Evolutionary conservation across 306 rosid species (phyloP).

Genomic region (Cucurbita argyrosperma): DNA sequence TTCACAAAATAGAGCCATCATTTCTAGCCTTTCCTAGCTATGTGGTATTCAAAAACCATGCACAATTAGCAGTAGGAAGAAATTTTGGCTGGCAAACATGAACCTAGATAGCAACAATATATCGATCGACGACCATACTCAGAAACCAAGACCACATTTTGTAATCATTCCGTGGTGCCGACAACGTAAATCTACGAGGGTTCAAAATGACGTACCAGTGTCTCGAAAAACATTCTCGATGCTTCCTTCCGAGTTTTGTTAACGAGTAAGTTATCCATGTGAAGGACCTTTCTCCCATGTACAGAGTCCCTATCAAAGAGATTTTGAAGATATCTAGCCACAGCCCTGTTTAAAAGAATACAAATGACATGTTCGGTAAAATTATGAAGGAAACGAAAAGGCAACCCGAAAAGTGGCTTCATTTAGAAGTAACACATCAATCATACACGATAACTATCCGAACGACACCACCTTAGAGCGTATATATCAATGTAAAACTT

Average conservation of each 20-base stretch:
- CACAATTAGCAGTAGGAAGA: not conserved
- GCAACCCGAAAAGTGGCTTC: not conserved
- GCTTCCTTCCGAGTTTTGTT: constrained; percentile 68
- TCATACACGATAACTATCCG: not conserved
- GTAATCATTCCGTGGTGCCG: not conserved
- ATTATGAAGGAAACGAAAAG: not conserved
- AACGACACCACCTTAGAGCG: not conserved
- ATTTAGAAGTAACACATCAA: not conserved
- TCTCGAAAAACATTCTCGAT: constrained; percentile 67
- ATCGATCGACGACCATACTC: not conserved
- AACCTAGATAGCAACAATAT: too few relatives aligned
- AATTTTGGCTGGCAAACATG: too few relatives aligned
- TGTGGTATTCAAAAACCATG: not conserved
- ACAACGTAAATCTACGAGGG: not conserved
- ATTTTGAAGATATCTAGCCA: constrained; percentile 85
- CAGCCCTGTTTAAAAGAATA: constrained; percentile 37
- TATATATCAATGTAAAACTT: not conserved
- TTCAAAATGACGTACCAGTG: constrained; percentile 41
- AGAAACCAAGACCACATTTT: not conserved
- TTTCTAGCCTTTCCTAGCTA: not conserved
- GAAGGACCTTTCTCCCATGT: constrained; percentile 47
- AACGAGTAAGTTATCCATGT: constrained; percentile 54
- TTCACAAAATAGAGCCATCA: too few relatives aligned
- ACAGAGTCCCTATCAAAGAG: constrained; percentile 61
- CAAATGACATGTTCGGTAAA: not conserved